Base-by-base conservation (phyloP, 1,284 basidiomycete genomes). In the Malassezia pachydermatis region DNA sequence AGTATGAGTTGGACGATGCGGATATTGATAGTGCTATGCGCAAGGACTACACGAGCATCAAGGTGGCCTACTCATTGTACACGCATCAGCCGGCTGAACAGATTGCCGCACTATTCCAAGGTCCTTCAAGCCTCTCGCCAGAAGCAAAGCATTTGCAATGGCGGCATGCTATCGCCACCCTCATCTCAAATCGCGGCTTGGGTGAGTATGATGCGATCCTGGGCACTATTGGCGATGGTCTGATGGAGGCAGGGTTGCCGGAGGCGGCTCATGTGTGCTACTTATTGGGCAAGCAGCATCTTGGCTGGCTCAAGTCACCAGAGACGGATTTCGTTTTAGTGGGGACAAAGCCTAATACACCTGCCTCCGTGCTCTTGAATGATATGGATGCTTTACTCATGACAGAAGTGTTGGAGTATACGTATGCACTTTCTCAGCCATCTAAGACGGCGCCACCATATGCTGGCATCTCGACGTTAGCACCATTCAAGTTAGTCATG, bases 181-280 rank as follows among this genome's bases (percentile, higher is more conserved):
- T 95, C 48, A 69, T 89, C 17, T 81, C 83, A 24, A 88, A 83
- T 50, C 80, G 83, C 43, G 74, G 84, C 62, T 27, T 28, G 27
- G 46, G 67, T 48, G 50, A 73, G 59, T 67, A 71, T 14, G 75
- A 78, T 52, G 81, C 84, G 0, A 82, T 86, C 11, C 72, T 98
- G 54, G 85, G 86, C 25, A 80, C 86, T 14, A 78, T 99, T 3
- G 94, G 90, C 25, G 87, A 92, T 65, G 82, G 82, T 55, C 77
- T 98, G 28, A 70, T 77, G 33, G 76, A 78, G 2, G 81, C 84
- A 55, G 79, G 84, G 36, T 81, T 86, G 74, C 73, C 80, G 5
- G 84, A 90, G 62, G 88, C 88, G 7, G 88, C 88, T 13, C 90
- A 98, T 76, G 81, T 79, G 50, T 96, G 90, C 68, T 94, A 89